Base-by-base conservation (phyloP, 2,329 filamentous ascomycete species). In the Tetracladium maxilliforme region DNA sequence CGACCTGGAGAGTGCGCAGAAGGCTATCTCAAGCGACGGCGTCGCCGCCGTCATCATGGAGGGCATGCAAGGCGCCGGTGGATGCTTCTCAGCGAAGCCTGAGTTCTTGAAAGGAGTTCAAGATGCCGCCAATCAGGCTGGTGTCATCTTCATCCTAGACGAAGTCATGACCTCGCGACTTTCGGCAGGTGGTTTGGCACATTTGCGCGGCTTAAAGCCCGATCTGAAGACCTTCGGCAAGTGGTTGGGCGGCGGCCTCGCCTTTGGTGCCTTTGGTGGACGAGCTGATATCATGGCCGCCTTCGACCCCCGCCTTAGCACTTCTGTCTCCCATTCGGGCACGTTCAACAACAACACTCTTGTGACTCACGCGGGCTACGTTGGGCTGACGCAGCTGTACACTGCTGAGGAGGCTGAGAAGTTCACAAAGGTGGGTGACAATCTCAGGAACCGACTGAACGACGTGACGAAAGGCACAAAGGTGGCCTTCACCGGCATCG, bases 151-250 rank as follows among this genome's bases (percentile, higher is more conserved):
- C 33, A 69, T 82, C 18, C 50, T 78, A 10, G 76, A 82, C 41
- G 76, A 82, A 45, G 74, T 81, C 6, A 74, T 78, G 62, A 78
- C 73, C 0, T 73, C 66, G 4, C 57, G 74, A 3, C 46, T 78
- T 15, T 46, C 54, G 11, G 50, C 51, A 3, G 48, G 55, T 6
- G 71, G 74, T 1, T 42, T 70, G 4, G 54, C 58, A 6, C 38
- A 44, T 3, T 31, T 47, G 13, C 30, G 51, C 14, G 52, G 46
- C 3, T 40, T 73, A 6, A 49, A 47, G 3, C 70, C 73, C 0
- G 74, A 79, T 38, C 42, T 79, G 26, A 69, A 62, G 22, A 72
- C 70, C 0, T 44, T 78, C 20, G 74, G 74, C 1, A 80, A 79
- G 39, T 78, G 64, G 37, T 48, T 78, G 3, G 74, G 72, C 6